Base-by-base conservation (phyloP, 495 filamentous ascomycete species). In the Xylaria telfairii region DNA sequence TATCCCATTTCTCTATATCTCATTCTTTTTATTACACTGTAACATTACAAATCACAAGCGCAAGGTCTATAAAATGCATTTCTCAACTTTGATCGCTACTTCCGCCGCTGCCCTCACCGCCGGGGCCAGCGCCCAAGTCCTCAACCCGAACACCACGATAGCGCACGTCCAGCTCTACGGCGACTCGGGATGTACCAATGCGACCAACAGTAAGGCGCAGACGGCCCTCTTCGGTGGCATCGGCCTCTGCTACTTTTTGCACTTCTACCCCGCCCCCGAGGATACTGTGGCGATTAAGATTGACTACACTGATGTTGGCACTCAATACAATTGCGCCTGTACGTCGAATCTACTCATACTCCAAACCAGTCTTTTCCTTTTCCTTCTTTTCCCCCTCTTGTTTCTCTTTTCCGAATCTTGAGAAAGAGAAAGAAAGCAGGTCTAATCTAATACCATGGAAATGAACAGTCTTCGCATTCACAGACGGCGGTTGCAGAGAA, bases 171-270 rank as follows among this genome's bases (percentile, higher is more conserved):
- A 51, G 12, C 62, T 65, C 26, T 65, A 65, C 42, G 62, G 62
- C 42, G 62, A 65, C 62, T 65, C 62, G 44, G 62, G 62, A 65
- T 65, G 62, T 51, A 65, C 62, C 44, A 65, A 65, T 51, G 62
- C 21, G 44, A 65, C 62, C 62, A 65, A 65, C 44, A 37, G 17
- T 26, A 65, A n/a, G 5, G 51, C 42, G 62, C 26, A 65, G 28
- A 65, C 44, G 26, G 62, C 62, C 42, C 62, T 65, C 42, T 65
- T 65, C 30, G 62, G 62, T 51, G 62, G 62, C 62, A 65, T 65
- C 19, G 62, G 62, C 62, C 62, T 65, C 62, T 65, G 62, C 44
- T 65, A 65, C 44, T 65, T 17, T 49, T 65, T 65, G 28, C 62
- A 65, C 44, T 65, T 34, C 62, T 65, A 65, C 30, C 62, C 62